Evolutionary conservation across 495 filamentous ascomycete species (phyloP), one percentile per base, ranked within the genome.

Genomic region (Penicillium desertorum): DNA sequence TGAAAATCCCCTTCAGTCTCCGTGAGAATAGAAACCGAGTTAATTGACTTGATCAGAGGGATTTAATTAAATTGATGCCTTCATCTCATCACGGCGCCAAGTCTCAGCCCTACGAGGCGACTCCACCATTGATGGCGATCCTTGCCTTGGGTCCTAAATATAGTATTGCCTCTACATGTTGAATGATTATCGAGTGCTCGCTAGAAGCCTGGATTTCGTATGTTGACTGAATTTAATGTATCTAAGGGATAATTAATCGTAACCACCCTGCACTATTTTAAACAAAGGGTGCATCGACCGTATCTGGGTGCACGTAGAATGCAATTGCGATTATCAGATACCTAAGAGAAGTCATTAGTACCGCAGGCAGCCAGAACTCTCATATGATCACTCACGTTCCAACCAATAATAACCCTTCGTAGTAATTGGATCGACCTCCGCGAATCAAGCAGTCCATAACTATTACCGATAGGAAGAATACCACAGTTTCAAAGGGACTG

Each of bases 241-340:
- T 44, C 19, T 14, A 44, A 23, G 10, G 9, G 22, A 23, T 23
- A 11, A 48, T n/a, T 32, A 34, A 48, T 48, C 10, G 4, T 12
- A 12, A 20, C 27, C 17, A 23, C 41, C 2, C 8, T 19, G 34
- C 9, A 37, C 1, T 2, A 46, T 34, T 3, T 8, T 22, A 54
- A 10, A 55, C 23, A 4, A 55, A 29, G 16, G 22, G 43, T 12
- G 43, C 43, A 30, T 51, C 41, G 9, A 48, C 23, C 29, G 58
- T 73, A 57, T 88, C 83, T 8, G 89, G 89, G 51, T 89, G 89
- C 29, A 89, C 87, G 63, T 83, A 89, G 71, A 92, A 93, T 17
- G 88, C 88, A 8, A 91, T 72, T 0, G 86, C 88, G 58, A 92
- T 91, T 54, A 92, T 91, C 36, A 83, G 67, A 60, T 91, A 91